Base-by-base conservation (phyloP, 805 yeast species). In the Cyberlindnera sargentensis region DNA sequence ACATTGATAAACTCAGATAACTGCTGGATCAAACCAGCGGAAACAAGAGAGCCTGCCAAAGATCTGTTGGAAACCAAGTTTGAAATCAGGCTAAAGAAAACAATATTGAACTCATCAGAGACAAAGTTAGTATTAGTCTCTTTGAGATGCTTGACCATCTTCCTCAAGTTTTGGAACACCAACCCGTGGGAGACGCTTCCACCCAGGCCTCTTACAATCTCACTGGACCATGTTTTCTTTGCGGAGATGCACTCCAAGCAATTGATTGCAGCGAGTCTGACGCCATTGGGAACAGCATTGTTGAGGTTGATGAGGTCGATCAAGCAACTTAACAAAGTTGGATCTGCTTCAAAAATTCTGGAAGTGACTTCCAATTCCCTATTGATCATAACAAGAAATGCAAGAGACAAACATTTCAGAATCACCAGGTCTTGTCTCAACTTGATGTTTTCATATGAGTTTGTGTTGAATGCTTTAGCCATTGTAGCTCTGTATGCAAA, bases 121-220 rank as follows among this genome's bases (percentile, higher is more conserved):
- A 67, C 58, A 23, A 56, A 60, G 5, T 55, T 48, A 1, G 50
- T 46, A 47, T 63, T 70, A 1, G 74, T 71, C 8, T 66, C 64
- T 39, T 68, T 62, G 31, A 79, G 51, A 35, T 71, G 64, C 45
- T 78, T 76, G 43, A 76, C 68, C n/a, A 87, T 76, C 36, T 70
- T 70, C 44, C 90, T 74, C 28, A 89, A 60, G 29, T 82, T 74
- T 55, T 85, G 89, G 65, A 84, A 85, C 34, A 90, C 57, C 9
- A 80, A 64, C 1, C 97, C 97, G 62, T 90, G 96, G 47, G 81
- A 79, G 34, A 90, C 88, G 58, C 87, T 87, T 8, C 93, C 96
- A 23, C 93, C 87, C 49, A 89, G 61, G 9, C 85, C 80, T 45
- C 88, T 72, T 42, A 89, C 70, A 24, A 90, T 71, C 51, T 89